Percentiles rank a stretch among this genome's conserved stretches.
phyloP scores from a whole-genome alignment of 345 rosid genomes.

The Populus euphratica region DNA sequence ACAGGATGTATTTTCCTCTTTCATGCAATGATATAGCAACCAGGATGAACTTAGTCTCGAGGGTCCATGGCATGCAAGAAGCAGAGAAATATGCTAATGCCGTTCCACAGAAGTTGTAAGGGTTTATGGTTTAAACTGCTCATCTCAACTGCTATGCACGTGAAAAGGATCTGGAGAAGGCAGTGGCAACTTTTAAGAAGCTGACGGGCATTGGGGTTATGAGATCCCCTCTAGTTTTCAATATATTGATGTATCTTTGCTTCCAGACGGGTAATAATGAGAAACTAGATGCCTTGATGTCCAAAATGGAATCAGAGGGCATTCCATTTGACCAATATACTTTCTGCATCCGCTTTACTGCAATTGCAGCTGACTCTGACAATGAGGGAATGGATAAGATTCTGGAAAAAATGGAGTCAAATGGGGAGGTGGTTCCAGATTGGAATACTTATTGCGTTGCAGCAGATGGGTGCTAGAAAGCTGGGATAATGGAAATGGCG shows the following conservation, averaged over 20 bases:
- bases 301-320: constrained; percentile 2
- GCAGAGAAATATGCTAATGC: constrained; percentile 2
- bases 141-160: constrained; percentile 7
- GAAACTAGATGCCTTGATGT: background rate
- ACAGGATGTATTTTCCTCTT: constrained; percentile 2
- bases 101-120: background rate
- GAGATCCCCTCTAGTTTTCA: background rate
- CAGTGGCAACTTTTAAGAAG: background rate
- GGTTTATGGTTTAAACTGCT: background rate
- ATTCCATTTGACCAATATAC: background rate
- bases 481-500: background rate
- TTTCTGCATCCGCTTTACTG: background rate
- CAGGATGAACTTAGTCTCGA: constrained; percentile 7
- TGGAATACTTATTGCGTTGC: background rate
- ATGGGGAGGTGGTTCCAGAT: background rate
- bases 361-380: constrained; percentile 7
- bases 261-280: background rate
- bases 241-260: constrained; percentile 11
- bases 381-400: background rate
- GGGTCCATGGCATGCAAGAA: constrained; percentile 11
- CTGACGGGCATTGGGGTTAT: background rate
- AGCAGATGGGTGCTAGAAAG: background rate
- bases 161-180: constrained; percentile 5
- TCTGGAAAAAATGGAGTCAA: background rate
- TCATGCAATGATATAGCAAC: background rate